A percentile compares a stretch with the other conserved stretches of the same genome.
These are phyloP conservation scores for Arachnomyces sp. DNA, from an alignment of 2,329 filamentous ascomycete species.

Conservation along the genomic window DNA sequence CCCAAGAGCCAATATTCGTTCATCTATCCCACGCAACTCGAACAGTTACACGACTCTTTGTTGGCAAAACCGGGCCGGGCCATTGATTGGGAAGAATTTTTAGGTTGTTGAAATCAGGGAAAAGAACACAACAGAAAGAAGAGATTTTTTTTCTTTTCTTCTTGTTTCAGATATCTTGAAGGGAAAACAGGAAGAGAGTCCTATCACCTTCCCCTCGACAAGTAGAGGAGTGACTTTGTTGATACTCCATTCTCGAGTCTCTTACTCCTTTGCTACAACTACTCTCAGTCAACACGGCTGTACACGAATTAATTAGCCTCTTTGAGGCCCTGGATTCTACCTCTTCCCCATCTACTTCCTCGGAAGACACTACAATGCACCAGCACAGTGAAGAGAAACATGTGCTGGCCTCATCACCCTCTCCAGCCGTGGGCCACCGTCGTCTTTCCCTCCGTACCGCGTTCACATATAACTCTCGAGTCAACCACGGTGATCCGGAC, in stretches of 20 bases:
- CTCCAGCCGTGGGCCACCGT: slow-evolving; percentile 23
- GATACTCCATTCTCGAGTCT: background rate
- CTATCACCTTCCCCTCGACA: too few species aligned
- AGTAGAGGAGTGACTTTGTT: background rate
- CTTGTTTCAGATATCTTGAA: too few species aligned
- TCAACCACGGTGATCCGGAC: slow-evolving; percentile 15
- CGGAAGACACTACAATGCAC: slow-evolving; percentile 7
- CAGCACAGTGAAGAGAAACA: background rate
- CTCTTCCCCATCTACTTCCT: too few species aligned
- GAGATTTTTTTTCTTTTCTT: too few species aligned
- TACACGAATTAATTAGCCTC: slow-evolving; percentile 15
- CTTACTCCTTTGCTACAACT: background rate
- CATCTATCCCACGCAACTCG: too few species aligned
- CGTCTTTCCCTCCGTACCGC: slow-evolving; percentile 25
- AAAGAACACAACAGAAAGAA: too few species aligned
- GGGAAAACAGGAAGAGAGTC: too few species aligned
- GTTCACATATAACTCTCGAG: slow-evolving; percentile 17
- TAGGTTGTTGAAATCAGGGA: too few species aligned
- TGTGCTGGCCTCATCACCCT: slow-evolving; percentile 6
- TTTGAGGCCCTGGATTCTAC: slow-evolving; percentile 15
- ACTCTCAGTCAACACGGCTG: slow-evolving; percentile 9
- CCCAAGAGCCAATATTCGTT: too few species aligned
- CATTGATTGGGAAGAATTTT: too few species aligned
- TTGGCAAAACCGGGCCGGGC: too few species aligned
- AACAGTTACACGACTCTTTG: too few species aligned